These are phyloP conservation scores for Cryoendolithus antarcticus DNA, from an alignment of 2,329 filamentous ascomycete species.

Conservation along the genomic window DNA sequence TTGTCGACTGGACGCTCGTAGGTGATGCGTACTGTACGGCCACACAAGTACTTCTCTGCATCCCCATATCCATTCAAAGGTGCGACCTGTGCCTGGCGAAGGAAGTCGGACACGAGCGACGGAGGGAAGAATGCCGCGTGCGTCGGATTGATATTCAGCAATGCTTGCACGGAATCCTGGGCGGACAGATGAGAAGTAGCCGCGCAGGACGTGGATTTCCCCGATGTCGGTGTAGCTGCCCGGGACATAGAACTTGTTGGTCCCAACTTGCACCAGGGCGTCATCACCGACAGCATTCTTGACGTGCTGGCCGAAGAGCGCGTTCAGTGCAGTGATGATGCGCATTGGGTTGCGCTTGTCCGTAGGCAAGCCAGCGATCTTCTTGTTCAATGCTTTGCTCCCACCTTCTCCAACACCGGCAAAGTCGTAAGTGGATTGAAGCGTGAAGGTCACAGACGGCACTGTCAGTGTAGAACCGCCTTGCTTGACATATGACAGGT, in stretches of 20 bases:
- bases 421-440: too few species aligned
- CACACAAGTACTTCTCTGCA: neutral
- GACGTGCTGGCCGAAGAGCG: too few species aligned
- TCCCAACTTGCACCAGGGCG: slow-evolving; percentile 6
- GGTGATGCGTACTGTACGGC: slow-evolving; percentile 4
- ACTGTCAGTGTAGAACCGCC: too few species aligned
- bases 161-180: slow-evolving; percentile 2
- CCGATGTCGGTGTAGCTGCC: neutral
- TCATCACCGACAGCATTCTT: too few species aligned
- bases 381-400: too few species aligned
- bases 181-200: slow-evolving; percentile 7
- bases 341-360: too few species aligned
- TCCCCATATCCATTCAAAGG: too few species aligned
- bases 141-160: slow-evolving; percentile 12
- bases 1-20: slow-evolving; percentile 2
- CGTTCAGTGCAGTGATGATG: too few species aligned
- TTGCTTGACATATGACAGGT: too few species aligned
- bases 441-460: too few species aligned
- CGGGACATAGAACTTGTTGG: slow-evolving; percentile 12
- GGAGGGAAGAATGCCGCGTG: slow-evolving; percentile 9
- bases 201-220: slow-evolving; percentile 4
- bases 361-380: too few species aligned
- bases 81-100: neutral
- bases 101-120: slow-evolving; percentile 1
- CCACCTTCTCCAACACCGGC: too few species aligned